Base-by-base conservation (phyloP, 495 filamentous ascomycete genomes). In the Lasiosphaeria hispida region DNA sequence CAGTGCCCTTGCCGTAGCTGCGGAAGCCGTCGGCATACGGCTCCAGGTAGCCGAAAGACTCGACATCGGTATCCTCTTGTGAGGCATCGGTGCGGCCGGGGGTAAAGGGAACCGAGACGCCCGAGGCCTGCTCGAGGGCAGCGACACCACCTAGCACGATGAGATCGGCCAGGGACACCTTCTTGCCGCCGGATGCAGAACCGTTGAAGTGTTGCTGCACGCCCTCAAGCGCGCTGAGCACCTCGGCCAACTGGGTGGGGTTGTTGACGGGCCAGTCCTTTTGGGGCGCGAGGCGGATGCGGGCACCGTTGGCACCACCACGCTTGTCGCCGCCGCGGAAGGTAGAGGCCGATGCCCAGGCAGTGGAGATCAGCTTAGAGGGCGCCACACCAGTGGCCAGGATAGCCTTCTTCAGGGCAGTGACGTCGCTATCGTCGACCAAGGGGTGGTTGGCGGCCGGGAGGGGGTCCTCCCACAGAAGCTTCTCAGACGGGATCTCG, bases 321-420 rank as follows among this genome's bases (percentile, higher is more conserved):
- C 87, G 85, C 80, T 89, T 90, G 79, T 90, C 87, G 59, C 82
- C 74, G 56, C 85, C 84, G 48, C 87, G 86, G 85, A 88, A 90
- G 35, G 84, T 85, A 7, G 86, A 84, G 35, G 86, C 86, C 0
- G 87, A 84, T 4, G 85, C 84, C 84, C 84, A 90, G 11, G 86
- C 86, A 18, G 79, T 77, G 10, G 76, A 75, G 51, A 90, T 75
- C 40, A 89, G 74, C 64, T 82, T 79, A 61, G 74, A 69, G 4
- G 78, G 73, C 15, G 76, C 75, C 10, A 87, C 62, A 37, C 83
- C 83, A 39, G 81, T 72, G 45, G 71, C 72, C 3, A 90, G 75
- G 48, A 89, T 86, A 50, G 83, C 77, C 52, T 80, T 77, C 82
- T 90, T 90, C 38, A 90, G 72, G 37, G 76, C 64, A 17, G 78